phyloP scores from a whole-genome alignment of 176 grass and related monocot genomes.

The Otatea glauca region DNA sequence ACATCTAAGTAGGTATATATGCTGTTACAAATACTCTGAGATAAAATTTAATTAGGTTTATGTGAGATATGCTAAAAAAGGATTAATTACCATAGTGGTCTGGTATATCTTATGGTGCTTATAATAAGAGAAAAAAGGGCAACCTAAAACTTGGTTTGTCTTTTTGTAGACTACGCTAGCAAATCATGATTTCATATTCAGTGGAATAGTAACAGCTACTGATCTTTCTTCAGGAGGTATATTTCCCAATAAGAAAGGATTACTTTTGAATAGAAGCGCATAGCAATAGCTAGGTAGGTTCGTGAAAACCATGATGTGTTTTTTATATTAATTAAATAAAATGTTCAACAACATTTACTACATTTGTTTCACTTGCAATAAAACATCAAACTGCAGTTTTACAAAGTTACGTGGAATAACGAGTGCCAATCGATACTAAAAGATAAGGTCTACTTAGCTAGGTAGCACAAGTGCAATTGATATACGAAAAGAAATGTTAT shows the following conservation, averaged over 20 bases:
- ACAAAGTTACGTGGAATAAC: not conserved
- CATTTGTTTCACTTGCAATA: not conserved
- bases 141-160: not conserved
- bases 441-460: constrained; percentile 23
- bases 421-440: not conserved
- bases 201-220: not conserved
- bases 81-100: no score
- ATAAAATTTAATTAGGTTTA: no score
- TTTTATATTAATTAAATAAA: not conserved
- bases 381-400: not conserved
- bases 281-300: constrained; percentile 15
- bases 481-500: not conserved
- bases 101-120: not conserved
- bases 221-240: constrained; percentile 47
- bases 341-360: not conserved
- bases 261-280: not conserved
- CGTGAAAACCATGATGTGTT: not conserved
- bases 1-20: no score
- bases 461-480: not conserved
- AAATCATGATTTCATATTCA: constrained; percentile 4
- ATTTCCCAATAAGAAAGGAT: constrained; percentile 16
- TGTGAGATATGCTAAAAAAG: no score
- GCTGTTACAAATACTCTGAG: no score
- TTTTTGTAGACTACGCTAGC: not conserved
- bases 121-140: not conserved